Conservation (phyloP, 352 stramenopile species). For the Globisporangium iwayamae region DNA sequence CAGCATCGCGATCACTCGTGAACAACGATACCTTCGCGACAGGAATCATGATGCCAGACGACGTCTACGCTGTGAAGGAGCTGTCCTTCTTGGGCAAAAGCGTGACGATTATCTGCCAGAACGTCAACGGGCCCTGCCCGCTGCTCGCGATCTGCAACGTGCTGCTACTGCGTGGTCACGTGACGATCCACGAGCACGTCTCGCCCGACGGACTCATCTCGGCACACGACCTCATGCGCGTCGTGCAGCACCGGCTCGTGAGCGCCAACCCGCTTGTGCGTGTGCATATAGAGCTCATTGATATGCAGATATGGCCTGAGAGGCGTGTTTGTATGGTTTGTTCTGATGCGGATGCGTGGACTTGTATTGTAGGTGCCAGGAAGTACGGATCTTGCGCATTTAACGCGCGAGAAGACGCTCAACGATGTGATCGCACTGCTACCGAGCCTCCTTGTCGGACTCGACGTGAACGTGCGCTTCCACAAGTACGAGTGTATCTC, state of each 20-base stretch:
- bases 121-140: slow-evolving; percentile 97
- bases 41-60: slow-evolving; percentile 31
- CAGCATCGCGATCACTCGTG: neutral
- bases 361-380: slow-evolving; percentile 28
- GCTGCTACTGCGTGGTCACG: slow-evolving; percentile 89
- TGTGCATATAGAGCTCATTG: neutral
- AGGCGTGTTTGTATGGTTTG: neutral
- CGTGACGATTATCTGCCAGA: slow-evolving; percentile 94
- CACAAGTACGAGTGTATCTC: slow-evolving; percentile 54
- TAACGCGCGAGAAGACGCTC: slow-evolving; percentile 85
- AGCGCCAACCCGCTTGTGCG: slow-evolving; percentile 70
- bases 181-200: slow-evolving; percentile 69
- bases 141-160: slow-evolving; percentile 96
- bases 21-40: too few species aligned
- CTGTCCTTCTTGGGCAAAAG: slow-evolving; percentile 72
- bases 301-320: neutral
- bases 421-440: slow-evolving; percentile 90
- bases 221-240: slow-evolving; percentile 87
- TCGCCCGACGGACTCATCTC: slow-evolving; percentile 72
- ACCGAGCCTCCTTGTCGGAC: slow-evolving; percentile 92
- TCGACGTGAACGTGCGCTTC: slow-evolving; percentile 99
- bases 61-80: slow-evolving; percentile 80
- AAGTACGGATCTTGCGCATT: slow-evolving; percentile 45
- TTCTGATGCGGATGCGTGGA: slow-evolving; percentile 1
- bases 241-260: slow-evolving; percentile 88